These are phyloP conservation scores for Didymella exigua DNA, from an alignment of 2,329 filamentous ascomycete genomes.

Conservation along the genomic window DNA sequence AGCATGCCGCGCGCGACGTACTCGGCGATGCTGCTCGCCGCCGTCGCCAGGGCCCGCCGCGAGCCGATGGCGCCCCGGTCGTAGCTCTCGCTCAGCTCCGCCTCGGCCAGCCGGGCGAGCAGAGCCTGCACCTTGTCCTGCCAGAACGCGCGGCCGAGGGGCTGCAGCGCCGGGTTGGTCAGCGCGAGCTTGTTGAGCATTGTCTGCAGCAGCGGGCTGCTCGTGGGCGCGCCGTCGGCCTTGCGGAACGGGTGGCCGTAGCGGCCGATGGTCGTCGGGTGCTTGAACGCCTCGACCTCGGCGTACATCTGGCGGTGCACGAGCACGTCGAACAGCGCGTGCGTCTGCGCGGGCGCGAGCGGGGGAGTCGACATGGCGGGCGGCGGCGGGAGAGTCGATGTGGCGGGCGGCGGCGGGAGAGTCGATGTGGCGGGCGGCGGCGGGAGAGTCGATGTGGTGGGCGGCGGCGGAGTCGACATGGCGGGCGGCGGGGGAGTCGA, in stretches of 20 bases:
- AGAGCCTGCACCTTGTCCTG: slow-evolving; percentile 50
- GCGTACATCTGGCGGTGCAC: slow-evolving; percentile 62
- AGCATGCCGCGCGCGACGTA: slow-evolving; percentile 69
- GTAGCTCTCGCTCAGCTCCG: slow-evolving; percentile 78
- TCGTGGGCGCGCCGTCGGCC: slow-evolving; percentile 53
- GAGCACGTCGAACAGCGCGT: slow-evolving; percentile 61
- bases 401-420: not conserved
- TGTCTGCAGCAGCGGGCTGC: slow-evolving; percentile 69
- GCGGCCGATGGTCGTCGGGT: slow-evolving; percentile 64
- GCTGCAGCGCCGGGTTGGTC: slow-evolving; percentile 68
- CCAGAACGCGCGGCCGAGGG: slow-evolving; percentile 58
- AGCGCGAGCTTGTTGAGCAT: slow-evolving; percentile 70
- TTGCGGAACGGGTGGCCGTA: slow-evolving; percentile 74
- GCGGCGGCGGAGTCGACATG: slow-evolving; percentile 13
- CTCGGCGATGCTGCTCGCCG: slow-evolving; percentile 71
- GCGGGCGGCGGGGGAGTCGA: not conserved
- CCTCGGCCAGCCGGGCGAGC: slow-evolving; percentile 60
- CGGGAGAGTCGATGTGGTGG: not conserved
- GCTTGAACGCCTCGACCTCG: slow-evolving; percentile 75
- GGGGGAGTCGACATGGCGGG: slow-evolving; percentile 13
- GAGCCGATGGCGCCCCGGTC: slow-evolving; percentile 77
- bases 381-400: not conserved
- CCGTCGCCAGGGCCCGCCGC: slow-evolving; percentile 76
- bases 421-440: slow-evolving; percentile 5
- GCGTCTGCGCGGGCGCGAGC: slow-evolving; percentile 54